A percentile compares a stretch with the other conserved stretches of the same genome.
Conservation (phyloP, 2,329 filamentous ascomycete species). For the Decorospora gaudefroyi region DNA sequence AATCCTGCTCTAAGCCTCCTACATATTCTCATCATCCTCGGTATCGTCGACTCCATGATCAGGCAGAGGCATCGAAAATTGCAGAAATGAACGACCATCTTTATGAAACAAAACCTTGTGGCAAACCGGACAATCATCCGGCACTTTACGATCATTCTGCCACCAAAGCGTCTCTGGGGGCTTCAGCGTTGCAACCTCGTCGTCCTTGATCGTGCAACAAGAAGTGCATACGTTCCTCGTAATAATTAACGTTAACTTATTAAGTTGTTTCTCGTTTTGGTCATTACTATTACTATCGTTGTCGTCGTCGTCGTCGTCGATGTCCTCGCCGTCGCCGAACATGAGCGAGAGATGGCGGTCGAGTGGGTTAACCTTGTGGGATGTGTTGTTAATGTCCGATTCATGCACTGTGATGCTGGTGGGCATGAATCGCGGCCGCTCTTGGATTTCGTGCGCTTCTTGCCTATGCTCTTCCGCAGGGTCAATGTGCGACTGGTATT, state of each 20-base stretch:
- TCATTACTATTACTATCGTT: no score
- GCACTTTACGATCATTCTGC: conserved; percentile 7
- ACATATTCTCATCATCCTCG: no score
- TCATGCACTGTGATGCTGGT: not conserved
- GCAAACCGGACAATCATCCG: conserved; percentile 18
- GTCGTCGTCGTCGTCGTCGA: not conserved
- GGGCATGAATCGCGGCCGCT: not conserved
- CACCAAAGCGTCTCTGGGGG: conserved; percentile 7
- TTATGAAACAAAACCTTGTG: conserved; percentile 20
- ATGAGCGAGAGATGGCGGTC: not conserved
- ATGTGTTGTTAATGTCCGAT: not conserved
- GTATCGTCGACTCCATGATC: no score
- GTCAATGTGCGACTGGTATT: not conserved
- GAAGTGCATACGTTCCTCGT: not conserved
- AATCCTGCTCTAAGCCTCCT: no score
- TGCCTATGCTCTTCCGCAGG: not conserved
- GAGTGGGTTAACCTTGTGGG: not conserved
- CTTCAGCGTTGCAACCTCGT: not conserved
- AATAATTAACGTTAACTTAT: not conserved
- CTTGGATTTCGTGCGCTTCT: no score
- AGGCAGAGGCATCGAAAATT: no score
- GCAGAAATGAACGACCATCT: no score
- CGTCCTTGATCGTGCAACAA: not conserved
- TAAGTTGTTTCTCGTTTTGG: no score
- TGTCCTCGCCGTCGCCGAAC: not conserved